Evolutionary conservation across 345 rosid species (phyloP), one percentile per base, ranked within the genome.

Genomic region (Arabidopsis suecica): DNA sequence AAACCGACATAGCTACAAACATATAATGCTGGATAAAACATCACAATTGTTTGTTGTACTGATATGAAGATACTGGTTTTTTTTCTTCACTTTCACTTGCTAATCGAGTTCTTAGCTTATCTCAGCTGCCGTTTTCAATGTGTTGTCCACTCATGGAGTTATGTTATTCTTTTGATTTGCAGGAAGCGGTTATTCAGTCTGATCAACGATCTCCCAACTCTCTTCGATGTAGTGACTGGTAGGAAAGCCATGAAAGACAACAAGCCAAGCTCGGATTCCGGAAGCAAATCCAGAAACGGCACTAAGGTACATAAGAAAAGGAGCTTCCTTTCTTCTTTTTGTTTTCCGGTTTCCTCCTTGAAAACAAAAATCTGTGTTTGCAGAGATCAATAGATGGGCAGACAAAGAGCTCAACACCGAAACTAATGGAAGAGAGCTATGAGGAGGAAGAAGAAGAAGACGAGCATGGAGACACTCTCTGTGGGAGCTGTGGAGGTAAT

Each of bases 151-250:
- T 38, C 62, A 51, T 65, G 38, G 47, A n/a, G 56, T 71, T 49
- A 9, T 70, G 32, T 22, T 20, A 5, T 73, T n/a, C 6, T 20
- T 18, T 72, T 12, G 12, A 60, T 78, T 25, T 72, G 70, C 96
- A 96, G 97, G 90, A 93, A 93, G 83, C 89, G 91, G 56, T 84
- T 96, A 33, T 96, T 88, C 84, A 88, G 90, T 86, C 63, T 93
- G 81, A 91, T 93, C 70, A 96, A 93, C 71, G 99, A 96, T 73
- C 84, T 93, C 59, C 96, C 99, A 30, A 93, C 94, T 36, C 89
- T 96, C 67, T 93, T 89, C 74, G 99, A 96, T 81, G 93, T 93
- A 79, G 97, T 93, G 37, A 89, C 97, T 11, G 98, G 90, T 63
- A 87, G 93, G 85, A 91, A 96, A 83, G 89, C 88, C 14, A 69